Evolutionary conservation across 352 stramenopile species (phyloP), one percentile per base, ranked within the genome.

Genomic region (Phytophthora nicotianae): DNA sequence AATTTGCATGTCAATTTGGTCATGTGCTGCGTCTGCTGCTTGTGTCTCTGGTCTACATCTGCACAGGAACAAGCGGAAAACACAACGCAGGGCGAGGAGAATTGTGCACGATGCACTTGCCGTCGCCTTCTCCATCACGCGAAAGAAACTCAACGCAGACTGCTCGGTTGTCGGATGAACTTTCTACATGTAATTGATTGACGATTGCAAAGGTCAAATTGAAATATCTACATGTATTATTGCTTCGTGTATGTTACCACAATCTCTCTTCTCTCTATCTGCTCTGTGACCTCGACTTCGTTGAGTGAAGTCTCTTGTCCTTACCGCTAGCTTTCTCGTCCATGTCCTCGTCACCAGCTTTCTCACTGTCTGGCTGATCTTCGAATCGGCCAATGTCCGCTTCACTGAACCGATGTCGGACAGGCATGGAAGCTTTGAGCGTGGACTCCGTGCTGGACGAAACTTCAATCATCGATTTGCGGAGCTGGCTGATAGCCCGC

Each of bases 401-500:
- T 33, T 68, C 52, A 37, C 50, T 72, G 16, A 58, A 50, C 47
- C 50, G 32, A 16, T 72, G 50, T 6, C 59, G 51, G 16, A 38
- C 11, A 5, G 58, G 38, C 9, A 45, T 50, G 2, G 57, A 48
- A 3, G 17, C 21, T 7, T 21, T 50, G 9, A 55, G 23, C 11
- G 54, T 65, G 10, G 20, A 16, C 16, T 67, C 63, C 1, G 40
- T 46, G 10, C 51, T n/a, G 13, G 55, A 48, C 20, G 59, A 58
- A 35, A 58, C 46, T 16, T 62, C 54, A 11, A 55, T 38, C 5
- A 71, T 49, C 13, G 66, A 63, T 24, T 61, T 64, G 29, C 66
- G 66, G 14, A 74, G 46, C 7, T 65, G 61, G 24, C 37, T 49
- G 5, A 74, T 41, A 17, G 50, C 56, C 24, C 51, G 54, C 32